Evolutionary conservation across 345 rosid species (phyloP).

Genomic region (Eucalyptus cladocalyx): DNA sequence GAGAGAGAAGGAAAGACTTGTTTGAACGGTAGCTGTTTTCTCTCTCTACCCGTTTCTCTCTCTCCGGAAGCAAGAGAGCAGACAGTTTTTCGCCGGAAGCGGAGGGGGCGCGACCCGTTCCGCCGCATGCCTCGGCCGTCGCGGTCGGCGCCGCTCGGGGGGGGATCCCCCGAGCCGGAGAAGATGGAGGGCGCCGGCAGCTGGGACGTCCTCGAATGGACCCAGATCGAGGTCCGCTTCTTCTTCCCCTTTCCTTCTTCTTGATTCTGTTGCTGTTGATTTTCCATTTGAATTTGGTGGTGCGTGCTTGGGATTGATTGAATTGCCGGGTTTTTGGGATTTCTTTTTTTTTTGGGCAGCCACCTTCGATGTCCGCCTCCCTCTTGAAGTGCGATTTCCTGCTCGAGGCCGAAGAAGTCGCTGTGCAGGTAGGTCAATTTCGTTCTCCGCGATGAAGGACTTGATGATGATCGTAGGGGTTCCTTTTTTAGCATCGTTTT

Average conservation of each 20-base stretch:
- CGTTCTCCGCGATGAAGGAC: not conserved
- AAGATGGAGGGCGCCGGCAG: constrained; percentile 68
- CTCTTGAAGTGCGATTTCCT: constrained; percentile 50
- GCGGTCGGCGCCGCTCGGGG: constrained; percentile 38
- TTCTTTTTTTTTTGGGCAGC: constrained; percentile 9
- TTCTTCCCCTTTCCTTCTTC: not conserved
- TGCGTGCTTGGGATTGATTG: not conserved
- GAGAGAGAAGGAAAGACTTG: not conserved
- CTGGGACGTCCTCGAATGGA: constrained; percentile 90
- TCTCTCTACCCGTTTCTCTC: not conserved
- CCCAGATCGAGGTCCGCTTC: constrained; percentile 43
- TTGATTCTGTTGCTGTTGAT: not conserved
- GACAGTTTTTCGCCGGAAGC: not conserved
- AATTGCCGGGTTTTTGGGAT: not conserved
- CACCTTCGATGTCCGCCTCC: constrained; percentile 34
- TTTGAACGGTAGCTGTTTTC: not conserved
- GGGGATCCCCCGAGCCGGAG: constrained; percentile 32
- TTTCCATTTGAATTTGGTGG: not conserved
- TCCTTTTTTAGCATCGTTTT: not conserved
- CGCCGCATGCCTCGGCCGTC: constrained; percentile 39
- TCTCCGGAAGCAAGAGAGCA: not conserved
- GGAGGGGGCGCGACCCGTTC: not conserved
- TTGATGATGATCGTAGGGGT: not conserved
- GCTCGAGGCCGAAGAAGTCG: constrained; percentile 57
- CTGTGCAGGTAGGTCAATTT: constrained; percentile 42